Conservation (phyloP, 169 alveolate genomes). For the Eimeria maxima region DNA sequence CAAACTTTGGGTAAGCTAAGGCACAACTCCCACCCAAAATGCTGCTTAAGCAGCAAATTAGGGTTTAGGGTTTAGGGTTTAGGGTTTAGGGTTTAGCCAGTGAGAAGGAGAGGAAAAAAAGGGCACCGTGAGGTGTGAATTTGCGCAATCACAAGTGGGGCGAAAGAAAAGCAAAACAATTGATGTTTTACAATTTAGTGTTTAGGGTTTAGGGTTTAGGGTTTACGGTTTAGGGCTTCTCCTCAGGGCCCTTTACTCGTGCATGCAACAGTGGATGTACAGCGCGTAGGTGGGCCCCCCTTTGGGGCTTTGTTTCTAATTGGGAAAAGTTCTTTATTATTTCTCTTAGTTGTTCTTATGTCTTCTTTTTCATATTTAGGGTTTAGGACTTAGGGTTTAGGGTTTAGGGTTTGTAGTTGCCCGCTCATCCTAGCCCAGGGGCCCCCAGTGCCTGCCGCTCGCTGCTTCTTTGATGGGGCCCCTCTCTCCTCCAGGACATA, state of each 20-base stretch:
- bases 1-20: not conserved
- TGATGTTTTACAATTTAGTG: not conserved
- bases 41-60: not conserved
- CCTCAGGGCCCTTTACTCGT: not conserved
- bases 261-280: not conserved
- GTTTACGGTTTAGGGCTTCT: conserved; percentile 13
- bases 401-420: no score
- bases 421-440: no score
- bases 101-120: not conserved
- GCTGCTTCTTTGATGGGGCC: no score
- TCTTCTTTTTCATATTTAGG: not conserved
- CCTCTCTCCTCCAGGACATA: no score
- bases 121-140: not conserved
- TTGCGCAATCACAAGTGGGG: not conserved
- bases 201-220: conserved; percentile 37
- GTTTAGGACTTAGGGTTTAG: not conserved
- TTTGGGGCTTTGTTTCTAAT: not conserved
- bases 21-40: no score
- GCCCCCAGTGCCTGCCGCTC: no score
- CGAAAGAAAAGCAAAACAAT: not conserved
- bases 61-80: conserved; percentile 4
- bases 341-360: not conserved
- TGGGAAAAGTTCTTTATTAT: not conserved
- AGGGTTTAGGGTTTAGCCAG: not conserved
- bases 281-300: not conserved